Conservation (phyloP, 371 early-diverging fungal genomes). For the Haplosporangium sp. region DNA sequence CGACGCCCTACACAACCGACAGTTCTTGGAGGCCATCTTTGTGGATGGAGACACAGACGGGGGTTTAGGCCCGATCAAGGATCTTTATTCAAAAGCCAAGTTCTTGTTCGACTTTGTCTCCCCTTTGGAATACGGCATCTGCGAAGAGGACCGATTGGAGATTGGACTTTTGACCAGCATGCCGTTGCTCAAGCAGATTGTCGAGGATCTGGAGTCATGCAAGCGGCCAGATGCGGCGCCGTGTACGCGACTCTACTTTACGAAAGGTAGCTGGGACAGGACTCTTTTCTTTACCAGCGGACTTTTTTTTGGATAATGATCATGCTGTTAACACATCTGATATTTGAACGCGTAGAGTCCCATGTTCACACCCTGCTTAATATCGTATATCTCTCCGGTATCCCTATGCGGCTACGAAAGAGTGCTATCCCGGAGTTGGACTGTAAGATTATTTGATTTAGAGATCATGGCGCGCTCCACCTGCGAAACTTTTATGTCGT, state of each 20-base stretch:
- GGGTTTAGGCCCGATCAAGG: constrained; percentile 54
- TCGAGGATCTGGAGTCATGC: constrained; percentile 78
- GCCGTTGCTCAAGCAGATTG: constrained; percentile 80
- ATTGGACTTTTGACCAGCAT: constrained; percentile 89
- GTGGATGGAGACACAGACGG: constrained; percentile 49
- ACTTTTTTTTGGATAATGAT: neutral
- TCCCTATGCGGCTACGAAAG: constrained; percentile 78
- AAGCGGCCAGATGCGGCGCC: constrained; percentile 65
- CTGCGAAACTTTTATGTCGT: neutral
- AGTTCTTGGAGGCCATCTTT: constrained; percentile 81
- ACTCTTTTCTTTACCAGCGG: neutral
- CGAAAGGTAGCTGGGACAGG: constrained; percentile 71
- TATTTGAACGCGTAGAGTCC: constrained; percentile 69
- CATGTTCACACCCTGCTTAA: constrained; percentile 92
- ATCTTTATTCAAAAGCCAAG: constrained; percentile 86
- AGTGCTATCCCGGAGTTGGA: constrained; percentile 90
- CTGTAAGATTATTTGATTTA: constrained; percentile 66
- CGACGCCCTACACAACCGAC: constrained; percentile 93
- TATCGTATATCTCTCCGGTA: constrained; percentile 86
- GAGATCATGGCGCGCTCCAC: neutral
- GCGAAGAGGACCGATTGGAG: constrained; percentile 82
- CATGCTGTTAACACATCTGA: neutral
- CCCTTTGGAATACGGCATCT: constrained; percentile 93
- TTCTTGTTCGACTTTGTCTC: constrained; percentile 93
- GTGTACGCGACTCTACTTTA: constrained; percentile 92